Evolutionary conservation across 2,329 filamentous ascomycete species (phyloP).

Genomic region (Phoma sp.): DNA sequence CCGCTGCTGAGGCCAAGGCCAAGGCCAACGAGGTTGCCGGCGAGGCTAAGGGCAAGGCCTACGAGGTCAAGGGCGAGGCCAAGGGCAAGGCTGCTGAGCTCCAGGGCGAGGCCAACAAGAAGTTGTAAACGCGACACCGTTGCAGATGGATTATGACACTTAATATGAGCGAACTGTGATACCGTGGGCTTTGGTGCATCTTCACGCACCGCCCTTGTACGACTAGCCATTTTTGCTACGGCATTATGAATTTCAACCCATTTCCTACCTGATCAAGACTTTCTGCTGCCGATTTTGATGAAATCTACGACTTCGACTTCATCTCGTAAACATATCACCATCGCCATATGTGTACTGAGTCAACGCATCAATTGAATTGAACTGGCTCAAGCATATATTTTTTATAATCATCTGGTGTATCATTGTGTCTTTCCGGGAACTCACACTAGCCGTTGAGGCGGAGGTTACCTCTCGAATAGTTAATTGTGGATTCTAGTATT

Average conservation of each 20-base stretch:
- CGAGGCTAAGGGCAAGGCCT: constrained; percentile 47
- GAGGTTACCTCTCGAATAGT: no score
- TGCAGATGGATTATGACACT: not conserved
- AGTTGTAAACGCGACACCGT: constrained; percentile 2
- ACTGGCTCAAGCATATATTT: no score
- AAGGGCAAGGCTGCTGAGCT: constrained; percentile 50
- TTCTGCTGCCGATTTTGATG: no score
- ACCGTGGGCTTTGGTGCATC: constrained; percentile 8
- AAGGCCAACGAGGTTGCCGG: constrained; percentile 51
- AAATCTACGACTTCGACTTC: no score
- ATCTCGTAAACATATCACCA: no score
- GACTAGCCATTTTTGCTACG: constrained; percentile 12
- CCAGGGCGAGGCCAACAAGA: constrained; percentile 48
- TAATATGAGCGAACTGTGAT: constrained; percentile 7
- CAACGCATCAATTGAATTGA: no score
- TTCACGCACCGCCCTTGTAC: constrained; percentile 11
- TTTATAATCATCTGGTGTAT: no score
- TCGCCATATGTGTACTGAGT: no score
- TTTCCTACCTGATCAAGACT: constrained; percentile 6
- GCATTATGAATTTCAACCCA: constrained; percentile 18
- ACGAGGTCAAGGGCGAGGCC: constrained; percentile 38
- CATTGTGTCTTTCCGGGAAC: no score
- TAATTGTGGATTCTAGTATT: no score
- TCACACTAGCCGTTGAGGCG: no score
- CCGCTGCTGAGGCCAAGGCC: constrained; percentile 48